These are phyloP conservation scores for Forsythia viridissima DNA, from an alignment of 257 asterid species.

Conservation along the genomic window DNA sequence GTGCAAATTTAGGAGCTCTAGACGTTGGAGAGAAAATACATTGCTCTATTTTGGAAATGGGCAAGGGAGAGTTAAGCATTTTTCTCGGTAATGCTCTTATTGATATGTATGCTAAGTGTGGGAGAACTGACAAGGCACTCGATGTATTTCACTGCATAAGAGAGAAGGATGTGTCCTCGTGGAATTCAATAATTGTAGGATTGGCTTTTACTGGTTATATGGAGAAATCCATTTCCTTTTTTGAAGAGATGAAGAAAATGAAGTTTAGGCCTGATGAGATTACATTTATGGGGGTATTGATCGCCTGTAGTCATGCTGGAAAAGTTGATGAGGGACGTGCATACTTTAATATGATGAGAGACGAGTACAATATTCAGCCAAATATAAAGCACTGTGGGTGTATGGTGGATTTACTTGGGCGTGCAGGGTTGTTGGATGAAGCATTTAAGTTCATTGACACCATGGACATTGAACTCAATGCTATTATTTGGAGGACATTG, in stretches of 20 bases:
- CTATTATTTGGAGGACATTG: constrained; percentile 71
- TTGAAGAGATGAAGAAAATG: constrained; percentile 66
- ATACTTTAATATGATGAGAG: constrained; percentile 50
- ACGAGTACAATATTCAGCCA: constrained; percentile 43
- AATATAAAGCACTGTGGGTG: constrained; percentile 69
- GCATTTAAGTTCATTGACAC: constrained; percentile 55
- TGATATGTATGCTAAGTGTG: constrained; percentile 81
- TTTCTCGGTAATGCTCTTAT: constrained; percentile 64
- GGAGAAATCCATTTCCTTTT: constrained; percentile 51
- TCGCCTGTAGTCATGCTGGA: constrained; percentile 71
- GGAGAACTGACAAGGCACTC: constrained; percentile 54
- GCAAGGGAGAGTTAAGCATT: constrained; percentile 37
- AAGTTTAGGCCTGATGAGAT: constrained; percentile 53
- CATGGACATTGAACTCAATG: constrained; percentile 69
- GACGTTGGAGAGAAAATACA: constrained; percentile 69
- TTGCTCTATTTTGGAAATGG: constrained; percentile 43
- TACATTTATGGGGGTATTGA: constrained; percentile 59
- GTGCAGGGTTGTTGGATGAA: constrained; percentile 65
- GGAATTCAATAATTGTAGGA: constrained; percentile 67
- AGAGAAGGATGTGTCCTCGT: constrained; percentile 57
- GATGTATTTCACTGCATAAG: constrained; percentile 52
- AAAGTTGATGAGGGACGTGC: constrained; percentile 57
- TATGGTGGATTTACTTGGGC: constrained; percentile 74
- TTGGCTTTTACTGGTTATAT: constrained; percentile 59
- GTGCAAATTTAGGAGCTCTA: constrained; percentile 61